Evolutionary conservation across 768 basidiomycete genomes (phyloP), one percentile per base, ranked within the genome.

Genomic region (Dictyophora rubrovolvata): DNA sequence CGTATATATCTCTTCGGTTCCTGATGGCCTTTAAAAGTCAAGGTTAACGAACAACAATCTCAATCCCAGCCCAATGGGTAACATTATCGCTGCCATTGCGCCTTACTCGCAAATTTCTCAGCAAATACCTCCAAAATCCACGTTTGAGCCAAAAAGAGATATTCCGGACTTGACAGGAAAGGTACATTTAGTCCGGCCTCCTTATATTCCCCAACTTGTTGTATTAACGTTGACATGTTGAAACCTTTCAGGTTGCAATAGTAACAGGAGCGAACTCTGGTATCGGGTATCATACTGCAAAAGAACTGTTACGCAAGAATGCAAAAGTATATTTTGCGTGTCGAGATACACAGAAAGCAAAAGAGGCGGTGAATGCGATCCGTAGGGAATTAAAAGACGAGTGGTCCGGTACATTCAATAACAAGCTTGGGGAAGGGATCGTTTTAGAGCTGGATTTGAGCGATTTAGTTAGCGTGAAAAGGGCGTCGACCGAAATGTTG

Each of bases 281-380:
- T 8, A 47, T 52, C 61, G 18, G 46, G 56, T 11, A 61, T 51
- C n/a, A 55, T 36, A 20, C 62, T 53, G 14, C 56, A 8, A 48
- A 53, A 48, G 34, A 56, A 37, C 36, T 64, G 5, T 51, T 60
- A 21, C 48, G 56, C 47, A 59, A 64, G 14, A 51, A 54, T 21
- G 59, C 61, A 20, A 64, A 56, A n/a, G 61, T 64, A 9, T 62
- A 60, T 35, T 22, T 62, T 14, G 54, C 54, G 20, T 48, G 48
- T 12, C 55, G 58, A 8, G 28, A 20, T 21, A 18, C n/a, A 35
- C 20, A 48, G 1, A 21, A 62, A 33, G 22, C 23, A 22, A 14
- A 5, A 50, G 17, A 59, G 59, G 34, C 36, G 61, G 22, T 64
- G 53, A 52, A 36, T 5, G 11, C 42, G 2, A 12, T 42, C 14